Conservation (phyloP, 352 stramenopile species). For the Phytophthora uliginosa region DNA sequence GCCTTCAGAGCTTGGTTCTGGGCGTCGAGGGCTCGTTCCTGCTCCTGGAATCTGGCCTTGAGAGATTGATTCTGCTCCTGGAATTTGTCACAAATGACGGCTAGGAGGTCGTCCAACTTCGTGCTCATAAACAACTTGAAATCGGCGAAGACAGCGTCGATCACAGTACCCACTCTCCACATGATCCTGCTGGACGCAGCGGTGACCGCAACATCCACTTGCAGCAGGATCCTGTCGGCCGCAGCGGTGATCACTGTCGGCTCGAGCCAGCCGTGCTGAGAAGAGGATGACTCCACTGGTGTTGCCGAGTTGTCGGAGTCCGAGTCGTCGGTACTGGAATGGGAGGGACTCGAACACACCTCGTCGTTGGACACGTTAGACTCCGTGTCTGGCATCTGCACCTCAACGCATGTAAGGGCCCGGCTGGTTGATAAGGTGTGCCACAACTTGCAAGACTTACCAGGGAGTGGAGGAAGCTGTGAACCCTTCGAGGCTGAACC, state of each 20-base stretch:
- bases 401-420: not conserved
- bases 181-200: not conserved
- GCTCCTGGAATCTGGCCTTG: not conserved
- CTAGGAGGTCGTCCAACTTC: not conserved
- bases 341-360: not conserved
- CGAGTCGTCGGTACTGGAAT: not conserved
- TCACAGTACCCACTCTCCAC: not conserved
- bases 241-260: not conserved
- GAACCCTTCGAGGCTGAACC: not conserved
- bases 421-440: too few species aligned
- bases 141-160: not conserved
- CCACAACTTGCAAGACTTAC: not conserved
- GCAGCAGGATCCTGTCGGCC: not conserved
- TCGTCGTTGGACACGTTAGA: not conserved
- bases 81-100: not conserved
- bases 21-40: not conserved
- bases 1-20: not conserved
- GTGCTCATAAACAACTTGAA: not conserved
- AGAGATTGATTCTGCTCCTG: not conserved
- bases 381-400: not conserved
- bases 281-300: not conserved
- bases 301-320: not conserved
- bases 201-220: not conserved
- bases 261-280: not conserved
- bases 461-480: not conserved